Base-by-base conservation (phyloP, 495 filamentous ascomycete species). In the Penicillium riverlandense region DNA sequence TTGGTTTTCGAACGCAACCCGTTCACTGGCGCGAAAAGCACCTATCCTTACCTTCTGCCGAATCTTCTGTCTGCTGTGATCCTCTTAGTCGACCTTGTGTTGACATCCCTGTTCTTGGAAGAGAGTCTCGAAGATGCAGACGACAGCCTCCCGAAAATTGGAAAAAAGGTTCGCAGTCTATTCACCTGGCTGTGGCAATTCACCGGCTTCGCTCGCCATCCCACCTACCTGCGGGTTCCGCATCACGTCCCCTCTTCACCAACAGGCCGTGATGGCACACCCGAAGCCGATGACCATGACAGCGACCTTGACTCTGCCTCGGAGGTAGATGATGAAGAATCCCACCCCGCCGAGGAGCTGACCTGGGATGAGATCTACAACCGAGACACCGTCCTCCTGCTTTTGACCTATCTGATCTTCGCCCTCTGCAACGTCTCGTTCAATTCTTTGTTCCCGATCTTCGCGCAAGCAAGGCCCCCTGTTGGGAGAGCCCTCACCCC, bases 371-470 rank as follows among this genome's bases (percentile, higher is more conserved):
- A 76, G 22, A 67, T 91, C 4, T 75, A 87, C 32, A 92, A 83
- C 47, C 79, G 85, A 7, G 85, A 91, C 40, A 96, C 90, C 0
- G 55, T 94, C 28, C 67, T 92, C 9, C 73, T 98, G 0, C 76
- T 96, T 8, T 55, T 77, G 28, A 91, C 89, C 2, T 95, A 90
- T 53, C 69, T 90, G 28, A 82, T 96, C 31, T 96, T 96, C 58
- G 87, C 94, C 41, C 73, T 96, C 22, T 79, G 82, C 41, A 95
- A 96, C 59, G 83, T 94, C 47, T 82, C 87, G 9, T 96, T 88
- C 73, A 92, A 89, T 56, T 86, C 86, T 14, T 71, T 96, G 1
- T 96, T 94, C 53, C 88, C 92, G 1, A 91, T 97, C 37, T 98
- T 96, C 53, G 84, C 79, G 7, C 82, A 88, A 41, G 79, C 83